Evolutionary conservation across 1,284 basidiomycete genomes (phyloP), one percentile per base, ranked within the genome.

Genomic region (Volvariella surrecta): DNA sequence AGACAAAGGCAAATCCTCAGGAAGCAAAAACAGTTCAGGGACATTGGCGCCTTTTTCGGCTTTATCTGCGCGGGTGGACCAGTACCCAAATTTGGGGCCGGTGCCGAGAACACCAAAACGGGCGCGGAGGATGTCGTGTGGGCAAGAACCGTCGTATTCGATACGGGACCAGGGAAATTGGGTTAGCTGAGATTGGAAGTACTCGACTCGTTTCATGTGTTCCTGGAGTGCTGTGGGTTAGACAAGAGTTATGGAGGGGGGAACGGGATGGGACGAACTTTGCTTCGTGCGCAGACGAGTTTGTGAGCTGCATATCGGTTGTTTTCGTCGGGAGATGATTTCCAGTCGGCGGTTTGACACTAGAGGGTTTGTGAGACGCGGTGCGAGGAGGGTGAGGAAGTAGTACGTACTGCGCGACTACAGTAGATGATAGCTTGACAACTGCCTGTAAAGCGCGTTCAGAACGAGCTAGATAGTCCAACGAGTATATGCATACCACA

Each of bases 341-440:
- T 46, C 45, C 45, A 46, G 22, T 46, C 42, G 4, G 45, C 22
- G 11, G 28, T n/a, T 32, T 45, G 44, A 32, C 44, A 45, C 44
- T 45, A 31, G 6, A 11, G 11, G 6, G 11, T 6, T 28, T 6
- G 24, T 18, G 20, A 4, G 3, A 30, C 34, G 10, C n/a, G 4
- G 18, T 15, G 32, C 10, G 17, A 16, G 15, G 34, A 37, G 24
- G 32, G 32, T 28, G 4, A 37, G 4, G 4, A 32, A 31, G 17
- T 11, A 30, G 16, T 3, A 2, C n/a, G 11, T 28, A 45, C 44
- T 20, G 24, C 4, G 30, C 40, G 39, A 32, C 40, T 42, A 17
- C 44, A 45, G 21, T 45, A 45, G 19, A 45, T 15, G 30, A 41
- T 3, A 17, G 44, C 40, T 4, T 20, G 44, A 24, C 44, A 45